Conservation (phyloP, 2,329 filamentous ascomycete species). For the Phaeosphaeriaceae sp. region DNA sequence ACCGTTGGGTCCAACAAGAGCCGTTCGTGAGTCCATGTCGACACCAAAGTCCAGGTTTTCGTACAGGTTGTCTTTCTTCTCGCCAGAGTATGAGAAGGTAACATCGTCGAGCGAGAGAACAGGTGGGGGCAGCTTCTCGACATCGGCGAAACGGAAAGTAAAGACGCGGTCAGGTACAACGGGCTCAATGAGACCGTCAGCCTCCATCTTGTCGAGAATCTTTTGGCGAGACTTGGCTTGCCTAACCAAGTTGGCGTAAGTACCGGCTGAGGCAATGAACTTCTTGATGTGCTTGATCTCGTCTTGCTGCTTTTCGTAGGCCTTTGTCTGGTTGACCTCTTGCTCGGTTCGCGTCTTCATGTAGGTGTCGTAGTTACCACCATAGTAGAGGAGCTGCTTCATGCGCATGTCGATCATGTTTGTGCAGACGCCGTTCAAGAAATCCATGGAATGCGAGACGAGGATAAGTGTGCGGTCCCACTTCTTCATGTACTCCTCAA, state of each 20-base stretch:
- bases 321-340: constrained; percentile 98
- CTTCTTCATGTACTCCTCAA: constrained; percentile 99
- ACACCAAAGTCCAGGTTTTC: constrained; percentile 97
- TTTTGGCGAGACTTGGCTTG: constrained; percentile 99
- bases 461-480: constrained; percentile 97
- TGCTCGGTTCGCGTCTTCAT: constrained; percentile 92
- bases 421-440: constrained; percentile 97
- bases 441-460: constrained; percentile 98
- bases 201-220: constrained; percentile 99
- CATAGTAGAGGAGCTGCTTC: constrained; percentile 92
- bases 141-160: constrained; percentile 97
- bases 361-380: constrained; percentile 99
- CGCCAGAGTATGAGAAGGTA: constrained; percentile 96
- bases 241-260: constrained; percentile 97
- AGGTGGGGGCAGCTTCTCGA: constrained; percentile 98
- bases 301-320: constrained; percentile 98
- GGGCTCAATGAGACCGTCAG: constrained; percentile 96
- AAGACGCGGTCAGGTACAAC: constrained; percentile 86
- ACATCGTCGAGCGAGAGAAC: constrained; percentile 97
- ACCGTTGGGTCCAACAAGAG: constrained; percentile 97
- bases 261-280: constrained; percentile 99
- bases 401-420: constrained; percentile 98
- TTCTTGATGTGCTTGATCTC: constrained; percentile 99
- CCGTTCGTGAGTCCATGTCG: constrained; percentile 98
- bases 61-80: constrained; percentile 89